Percentiles rank a stretch among this genome's conserved stretches.
Evolutionary conservation across 1,284 basidiomycete species (phyloP).

Genomic region (Cutaneotrichosporon dermatis): DNA sequence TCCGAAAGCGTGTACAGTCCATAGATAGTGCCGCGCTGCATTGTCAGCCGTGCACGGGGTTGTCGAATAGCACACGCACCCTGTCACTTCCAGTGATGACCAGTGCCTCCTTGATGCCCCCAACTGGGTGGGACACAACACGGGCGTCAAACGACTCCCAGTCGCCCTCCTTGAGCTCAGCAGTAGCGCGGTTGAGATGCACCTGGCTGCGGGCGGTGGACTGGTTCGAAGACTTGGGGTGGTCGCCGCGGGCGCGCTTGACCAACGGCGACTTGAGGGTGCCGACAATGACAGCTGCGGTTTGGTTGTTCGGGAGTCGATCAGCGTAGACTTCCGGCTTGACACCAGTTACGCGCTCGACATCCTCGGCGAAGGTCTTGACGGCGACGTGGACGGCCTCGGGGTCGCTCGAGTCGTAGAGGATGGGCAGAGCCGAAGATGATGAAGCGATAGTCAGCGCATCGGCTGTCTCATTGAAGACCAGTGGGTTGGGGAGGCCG

Average conservation of each 20-base stretch:
- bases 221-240: background rate
- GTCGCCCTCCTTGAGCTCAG: constrained; percentile 44
- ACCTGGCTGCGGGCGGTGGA: background rate
- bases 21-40: constrained; percentile 54
- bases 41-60: background rate
- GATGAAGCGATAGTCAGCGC: constrained; percentile 11
- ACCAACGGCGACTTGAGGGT: constrained; percentile 60
- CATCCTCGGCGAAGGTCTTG: constrained; percentile 59
- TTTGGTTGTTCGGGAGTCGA: constrained; percentile 7
- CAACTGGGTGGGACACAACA: constrained; percentile 57
- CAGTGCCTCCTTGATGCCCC: constrained; percentile 59
- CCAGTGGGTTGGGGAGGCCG: background rate
- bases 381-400: constrained; percentile 57
- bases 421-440: constrained; percentile 7
- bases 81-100: constrained; percentile 62
- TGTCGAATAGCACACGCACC: constrained; percentile 38
- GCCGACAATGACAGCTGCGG: constrained; percentile 61
- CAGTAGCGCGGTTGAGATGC: too few species aligned
- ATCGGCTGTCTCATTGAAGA: background rate
- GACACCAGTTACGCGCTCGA: constrained; percentile 57
- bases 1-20: constrained; percentile 66
- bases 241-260: constrained; percentile 19
- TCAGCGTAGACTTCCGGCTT: constrained; percentile 46
- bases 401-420: constrained; percentile 12
- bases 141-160: constrained; percentile 61